These are phyloP conservation scores for Lonicera japonica DNA, from an alignment of 129 eudicot genomes.

Conservation along the genomic window DNA sequence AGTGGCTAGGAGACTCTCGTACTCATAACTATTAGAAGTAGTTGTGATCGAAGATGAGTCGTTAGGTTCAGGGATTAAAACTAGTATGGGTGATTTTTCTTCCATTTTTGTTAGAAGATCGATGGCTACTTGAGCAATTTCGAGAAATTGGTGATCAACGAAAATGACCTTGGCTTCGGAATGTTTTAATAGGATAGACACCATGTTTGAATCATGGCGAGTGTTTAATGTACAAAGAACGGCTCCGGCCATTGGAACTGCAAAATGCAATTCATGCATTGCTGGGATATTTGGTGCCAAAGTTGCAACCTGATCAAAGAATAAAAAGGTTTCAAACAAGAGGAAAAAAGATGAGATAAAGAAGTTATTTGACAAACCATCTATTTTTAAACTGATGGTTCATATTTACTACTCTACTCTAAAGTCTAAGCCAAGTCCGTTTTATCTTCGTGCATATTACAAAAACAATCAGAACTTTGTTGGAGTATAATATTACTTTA, in stretches of 20 bases:
- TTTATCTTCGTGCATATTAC: too few relatives aligned
- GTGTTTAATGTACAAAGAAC: conserved; percentile 73
- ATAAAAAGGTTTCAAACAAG: too few relatives aligned
- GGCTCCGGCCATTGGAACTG: conserved; percentile 93
- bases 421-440: too few relatives aligned
- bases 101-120: conserved; percentile 26
- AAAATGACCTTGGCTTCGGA: conserved; percentile 71
- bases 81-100: conserved; percentile 35
- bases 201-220: conserved; percentile 63
- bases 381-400: too few relatives aligned
- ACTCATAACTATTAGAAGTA: conserved; percentile 21
- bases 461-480: too few relatives aligned
- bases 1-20: conserved; percentile 43
- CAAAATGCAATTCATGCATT: conserved; percentile 90
- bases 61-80: conserved; percentile 35
- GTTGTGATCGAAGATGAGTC: not conserved
- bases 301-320: conserved; percentile 55
- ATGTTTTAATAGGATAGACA: conserved; percentile 55
- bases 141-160: conserved; percentile 60
- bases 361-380: too few relatives aligned
- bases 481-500: too few relatives aligned
- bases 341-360: not conserved
- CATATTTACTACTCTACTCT: too few relatives aligned
- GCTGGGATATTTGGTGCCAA: conserved; percentile 91
- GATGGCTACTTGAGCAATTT: conserved; percentile 44